Conservation (phyloP, 768 basidiomycete genomes). For the Tylopilus subfusipes region DNA sequence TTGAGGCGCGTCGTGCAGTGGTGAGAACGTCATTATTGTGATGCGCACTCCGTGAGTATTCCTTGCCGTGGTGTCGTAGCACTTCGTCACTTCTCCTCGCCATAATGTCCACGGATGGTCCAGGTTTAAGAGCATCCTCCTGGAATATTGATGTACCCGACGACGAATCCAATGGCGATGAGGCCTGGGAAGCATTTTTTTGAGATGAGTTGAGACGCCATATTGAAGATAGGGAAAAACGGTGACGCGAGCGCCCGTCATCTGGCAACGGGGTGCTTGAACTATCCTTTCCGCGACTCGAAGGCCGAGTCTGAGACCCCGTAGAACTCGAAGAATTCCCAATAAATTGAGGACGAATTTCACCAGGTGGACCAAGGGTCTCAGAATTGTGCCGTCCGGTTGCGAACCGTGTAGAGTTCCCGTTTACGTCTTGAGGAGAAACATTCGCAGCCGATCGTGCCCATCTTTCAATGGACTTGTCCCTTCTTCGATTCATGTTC, state of each 20-base stretch:
- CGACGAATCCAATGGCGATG: slow-evolving; percentile 33
- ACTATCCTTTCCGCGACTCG: slow-evolving; percentile 23
- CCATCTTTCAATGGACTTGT: slow-evolving; percentile 35
- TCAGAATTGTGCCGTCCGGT: slow-evolving; percentile 30
- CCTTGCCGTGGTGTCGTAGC: slow-evolving; percentile 30
- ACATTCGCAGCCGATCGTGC: slow-evolving; percentile 25
- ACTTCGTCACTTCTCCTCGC: slow-evolving; percentile 47
- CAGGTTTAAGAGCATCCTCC: slow-evolving; percentile 14
- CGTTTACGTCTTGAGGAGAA: slow-evolving; percentile 17
- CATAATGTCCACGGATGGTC: slow-evolving; percentile 20
- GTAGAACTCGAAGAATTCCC: slow-evolving; percentile 17
- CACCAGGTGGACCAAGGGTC: slow-evolving; percentile 24
- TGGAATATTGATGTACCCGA: slow-evolving; percentile 30
- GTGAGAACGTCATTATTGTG: slow-evolving; percentile 32
- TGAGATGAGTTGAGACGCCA: slow-evolving; percentile 22
- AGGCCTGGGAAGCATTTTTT: slow-evolving; percentile 26
- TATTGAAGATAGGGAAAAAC: slow-evolving; percentile 32
- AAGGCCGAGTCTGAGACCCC: slow-evolving; percentile 26
- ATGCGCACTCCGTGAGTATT: slow-evolving; percentile 22
- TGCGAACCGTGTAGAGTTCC: slow-evolving; percentile 9
- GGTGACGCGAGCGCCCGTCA: slow-evolving; percentile 23
- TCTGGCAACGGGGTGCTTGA: slow-evolving; percentile 20
- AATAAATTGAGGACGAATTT: slow-evolving; percentile 7
- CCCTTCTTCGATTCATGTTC: slow-evolving; percentile 23
- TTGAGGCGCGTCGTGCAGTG: slow-evolving; percentile 57